Percentiles rank a stretch among this genome's conserved stretches.
phyloP scores from a whole-genome alignment of 2,329 filamentous ascomycete genomes.

The Triangularia setosa region DNA sequence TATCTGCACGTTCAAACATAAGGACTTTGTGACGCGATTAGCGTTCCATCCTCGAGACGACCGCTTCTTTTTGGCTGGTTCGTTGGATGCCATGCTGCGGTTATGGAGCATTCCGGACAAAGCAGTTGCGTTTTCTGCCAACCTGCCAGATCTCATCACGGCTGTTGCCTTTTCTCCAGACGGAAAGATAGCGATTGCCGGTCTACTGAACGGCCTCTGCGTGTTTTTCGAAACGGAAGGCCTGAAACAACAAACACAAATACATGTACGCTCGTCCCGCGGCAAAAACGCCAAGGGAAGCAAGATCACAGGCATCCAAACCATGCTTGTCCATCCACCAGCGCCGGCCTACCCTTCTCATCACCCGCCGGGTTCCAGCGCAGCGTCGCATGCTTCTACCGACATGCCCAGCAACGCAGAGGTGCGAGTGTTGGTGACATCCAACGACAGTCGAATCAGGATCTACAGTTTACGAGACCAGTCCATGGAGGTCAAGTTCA shows the following conservation, averaged over 20 bases:
- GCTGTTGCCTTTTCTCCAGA: constrained; percentile 92
- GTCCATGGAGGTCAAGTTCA: constrained; percentile 81
- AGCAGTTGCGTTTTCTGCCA: constrained; percentile 75
- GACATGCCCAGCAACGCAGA: constrained; percentile 44
- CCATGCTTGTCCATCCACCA: constrained; percentile 54
- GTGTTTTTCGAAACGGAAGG: constrained; percentile 92
- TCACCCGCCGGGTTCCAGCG: constrained; percentile 1
- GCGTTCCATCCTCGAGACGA: constrained; percentile 93
- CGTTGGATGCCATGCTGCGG: constrained; percentile 79
- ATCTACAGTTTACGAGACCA: constrained; percentile 87
- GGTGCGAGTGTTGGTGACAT: constrained; percentile 82
- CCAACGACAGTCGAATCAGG: constrained; percentile 88
- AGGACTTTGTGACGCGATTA: constrained; percentile 91
- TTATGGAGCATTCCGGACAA: constrained; percentile 98
- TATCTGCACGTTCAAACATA: constrained; percentile 89
- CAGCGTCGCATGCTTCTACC: constrained; percentile 15
- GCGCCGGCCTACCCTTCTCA: not conserved
- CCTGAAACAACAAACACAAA: constrained; percentile 75
- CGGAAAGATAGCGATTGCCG: constrained; percentile 83
- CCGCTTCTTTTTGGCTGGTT: constrained; percentile 93
- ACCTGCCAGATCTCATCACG: constrained; percentile 83
- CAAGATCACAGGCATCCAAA: constrained; percentile 93
- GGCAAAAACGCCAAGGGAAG: constrained; percentile 94
- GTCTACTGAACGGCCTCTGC: constrained; percentile 79
- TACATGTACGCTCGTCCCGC: constrained; percentile 88